A percentile compares a stretch with the other conserved stretches of the same genome.
These are phyloP conservation scores for Geotrichum fermentans DNA, from an alignment of 1,139 yeast genomes.

Conservation along the genomic window DNA sequence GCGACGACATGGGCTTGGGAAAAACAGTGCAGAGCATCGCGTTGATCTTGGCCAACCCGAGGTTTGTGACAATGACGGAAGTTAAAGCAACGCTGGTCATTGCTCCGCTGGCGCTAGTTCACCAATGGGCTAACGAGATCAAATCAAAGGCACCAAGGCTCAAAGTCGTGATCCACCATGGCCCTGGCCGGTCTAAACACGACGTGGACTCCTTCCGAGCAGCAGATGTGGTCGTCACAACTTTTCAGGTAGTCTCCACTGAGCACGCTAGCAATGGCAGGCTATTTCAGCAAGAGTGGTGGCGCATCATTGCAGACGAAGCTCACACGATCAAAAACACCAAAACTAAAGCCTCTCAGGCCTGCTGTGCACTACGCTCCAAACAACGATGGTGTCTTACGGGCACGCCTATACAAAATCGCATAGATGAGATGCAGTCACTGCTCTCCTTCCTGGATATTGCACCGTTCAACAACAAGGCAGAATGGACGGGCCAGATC, in stretches of 20 bases:
- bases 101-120: conserved; percentile 67
- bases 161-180: conserved; percentile 41
- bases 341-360: conserved; percentile 40
- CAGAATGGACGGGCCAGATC: conserved; percentile 36
- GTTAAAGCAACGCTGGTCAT: conserved; percentile 59
- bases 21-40: conserved; percentile 50
- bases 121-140: conserved; percentile 68
- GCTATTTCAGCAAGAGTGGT: conserved; percentile 38
- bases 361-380: conserved; percentile 38
- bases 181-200: conserved; percentile 34
- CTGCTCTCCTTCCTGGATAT: conserved; percentile 45
- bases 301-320: conserved; percentile 50
- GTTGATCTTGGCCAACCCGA: conserved; percentile 39
- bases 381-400: conserved; percentile 49
- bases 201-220: conserved; percentile 24
- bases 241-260: conserved; percentile 41
- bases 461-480: conserved; percentile 41
- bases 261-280: conserved; percentile 34
- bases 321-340: conserved; percentile 50
- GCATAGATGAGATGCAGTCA: conserved; percentile 46
- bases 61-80: conserved; percentile 9
- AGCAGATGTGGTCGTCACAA: conserved; percentile 45
- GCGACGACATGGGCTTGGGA: conserved; percentile 56
- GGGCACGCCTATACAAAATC: conserved; percentile 54
- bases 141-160: conserved; percentile 43